Conservation (phyloP, 495 filamentous ascomycete species). For the Aspergillus affinis region DNA sequence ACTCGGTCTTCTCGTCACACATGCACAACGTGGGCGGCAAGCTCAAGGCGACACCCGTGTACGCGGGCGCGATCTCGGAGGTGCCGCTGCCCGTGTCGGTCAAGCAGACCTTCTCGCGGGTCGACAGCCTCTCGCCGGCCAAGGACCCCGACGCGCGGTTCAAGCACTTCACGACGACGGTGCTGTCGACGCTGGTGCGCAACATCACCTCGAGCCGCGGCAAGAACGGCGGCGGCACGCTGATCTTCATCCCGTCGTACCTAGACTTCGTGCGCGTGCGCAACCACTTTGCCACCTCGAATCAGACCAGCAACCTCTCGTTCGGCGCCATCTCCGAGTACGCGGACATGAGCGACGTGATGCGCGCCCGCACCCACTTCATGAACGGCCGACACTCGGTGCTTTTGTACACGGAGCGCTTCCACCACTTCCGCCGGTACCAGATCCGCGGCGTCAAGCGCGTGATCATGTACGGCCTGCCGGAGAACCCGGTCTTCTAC, state of each 20-base stretch:
- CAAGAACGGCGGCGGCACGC: constrained; percentile 52
- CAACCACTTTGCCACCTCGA: constrained; percentile 81
- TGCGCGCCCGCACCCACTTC: constrained; percentile 85
- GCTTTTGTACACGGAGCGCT: constrained; percentile 86
- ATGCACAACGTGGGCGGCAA: constrained; percentile 81
- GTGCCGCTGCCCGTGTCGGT: constrained; percentile 64
- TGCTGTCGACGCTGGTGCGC: constrained; percentile 71
- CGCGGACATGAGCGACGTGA: constrained; percentile 68
- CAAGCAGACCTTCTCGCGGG: constrained; percentile 88
- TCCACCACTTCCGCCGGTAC: constrained; percentile 91
- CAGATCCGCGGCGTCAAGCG: constrained; percentile 73
- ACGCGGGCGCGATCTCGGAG: constrained; percentile 64
- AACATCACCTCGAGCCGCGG: constrained; percentile 46
- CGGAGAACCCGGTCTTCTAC: constrained; percentile 88
- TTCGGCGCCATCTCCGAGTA: constrained; percentile 91
- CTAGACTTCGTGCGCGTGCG: constrained; percentile 91
- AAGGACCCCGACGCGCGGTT: constrained; percentile 89
- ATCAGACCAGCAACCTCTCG: constrained; percentile 64
- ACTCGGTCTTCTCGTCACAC: constrained; percentile 70
- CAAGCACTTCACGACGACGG: constrained; percentile 78
- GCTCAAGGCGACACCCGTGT: constrained; percentile 63
- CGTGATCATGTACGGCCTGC: constrained; percentile 81
- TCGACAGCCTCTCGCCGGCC: constrained; percentile 64
- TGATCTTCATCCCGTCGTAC: constrained; percentile 89
- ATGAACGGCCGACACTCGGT: constrained; percentile 76